Conservation (phyloP, 192 early-diverging fungal species). For the Dimargaris verticillata region DNA sequence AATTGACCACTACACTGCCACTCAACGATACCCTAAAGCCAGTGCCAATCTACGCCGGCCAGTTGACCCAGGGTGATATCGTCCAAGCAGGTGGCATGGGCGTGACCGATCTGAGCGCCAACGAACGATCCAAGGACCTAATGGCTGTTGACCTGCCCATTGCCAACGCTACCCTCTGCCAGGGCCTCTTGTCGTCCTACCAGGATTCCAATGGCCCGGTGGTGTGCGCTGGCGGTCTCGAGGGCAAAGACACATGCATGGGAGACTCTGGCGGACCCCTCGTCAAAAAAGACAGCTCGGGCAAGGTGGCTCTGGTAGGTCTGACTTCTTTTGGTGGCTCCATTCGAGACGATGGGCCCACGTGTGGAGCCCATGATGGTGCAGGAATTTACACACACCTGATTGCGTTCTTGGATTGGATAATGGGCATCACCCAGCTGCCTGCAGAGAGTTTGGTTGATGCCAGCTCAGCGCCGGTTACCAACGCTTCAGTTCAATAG, state of each 20-base stretch:
- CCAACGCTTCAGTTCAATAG: no score
- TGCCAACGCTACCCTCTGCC: background rate
- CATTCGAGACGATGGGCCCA: background rate
- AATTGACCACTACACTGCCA: conserved; percentile 5
- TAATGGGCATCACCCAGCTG: no score
- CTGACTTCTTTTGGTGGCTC: background rate
- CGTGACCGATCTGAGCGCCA: no score
- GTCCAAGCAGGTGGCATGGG: conserved; percentile 1
- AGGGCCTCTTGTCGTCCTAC: background rate
- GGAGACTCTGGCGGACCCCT: conserved; percentile 34
- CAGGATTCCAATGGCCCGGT: conserved; percentile 2
- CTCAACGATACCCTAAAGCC: conserved; percentile 1
- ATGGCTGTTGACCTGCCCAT: background rate
- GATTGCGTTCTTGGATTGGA: no score
- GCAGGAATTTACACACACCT: conserved; percentile 1
- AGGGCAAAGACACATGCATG: conserved; percentile 19
- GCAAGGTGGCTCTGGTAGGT: background rate
- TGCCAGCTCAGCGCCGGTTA: no score
- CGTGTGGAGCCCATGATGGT: background rate
- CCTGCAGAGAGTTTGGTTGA: no score
- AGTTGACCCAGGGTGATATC: background rate
- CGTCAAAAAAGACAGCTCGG: background rate
- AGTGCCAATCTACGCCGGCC: background rate
- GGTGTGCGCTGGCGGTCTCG: background rate
- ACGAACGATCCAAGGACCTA: background rate